phyloP scores from a whole-genome alignment of 345 rosid genomes.

The Melastoma malabathricum region DNA sequence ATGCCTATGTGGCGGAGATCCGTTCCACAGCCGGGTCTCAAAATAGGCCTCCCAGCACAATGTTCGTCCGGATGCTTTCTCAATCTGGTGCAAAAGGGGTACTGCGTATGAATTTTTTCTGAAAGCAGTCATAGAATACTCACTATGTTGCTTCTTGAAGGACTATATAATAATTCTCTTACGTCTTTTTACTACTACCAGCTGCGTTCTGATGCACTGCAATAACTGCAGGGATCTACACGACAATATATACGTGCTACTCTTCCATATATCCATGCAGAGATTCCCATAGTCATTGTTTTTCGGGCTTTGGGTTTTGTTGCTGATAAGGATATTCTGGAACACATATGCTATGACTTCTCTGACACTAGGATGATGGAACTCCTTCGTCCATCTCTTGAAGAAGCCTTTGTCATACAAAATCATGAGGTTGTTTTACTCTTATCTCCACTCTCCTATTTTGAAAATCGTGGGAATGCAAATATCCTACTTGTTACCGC shows the following conservation, averaged over 20 bases:
- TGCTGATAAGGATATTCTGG: conserved; percentile 87
- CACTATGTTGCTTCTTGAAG: too few species aligned
- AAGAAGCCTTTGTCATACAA: conserved; percentile 96
- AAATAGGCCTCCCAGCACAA: conserved; percentile 89
- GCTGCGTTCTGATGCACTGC: background rate
- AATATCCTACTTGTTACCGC: too few species aligned
- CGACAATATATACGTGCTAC: conserved; percentile 89
- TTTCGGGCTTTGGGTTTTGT: too few species aligned
- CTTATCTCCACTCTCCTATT: too few species aligned
- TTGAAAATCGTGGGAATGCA: too few species aligned
- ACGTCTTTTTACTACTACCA: background rate
- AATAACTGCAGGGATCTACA: conserved; percentile 68
- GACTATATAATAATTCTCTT: background rate
- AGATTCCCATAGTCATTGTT: too few species aligned
- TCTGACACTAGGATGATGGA: conserved; percentile 94
- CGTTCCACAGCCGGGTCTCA: conserved; percentile 96
- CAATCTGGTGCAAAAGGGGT: conserved; percentile 99
- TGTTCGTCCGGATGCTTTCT: conserved; percentile 99
- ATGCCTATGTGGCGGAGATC: conserved; percentile 80
- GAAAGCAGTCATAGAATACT: too few species aligned
- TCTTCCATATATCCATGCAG: too few species aligned
- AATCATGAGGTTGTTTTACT: conserved; percentile 71
- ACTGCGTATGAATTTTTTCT: too few species aligned
- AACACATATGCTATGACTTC: conserved; percentile 88
- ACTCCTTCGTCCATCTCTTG: conserved; percentile 90